A percentile compares a stretch with the other conserved stretches of the same genome.
phyloP scores from a whole-genome alignment of 106 monocot species.

The Dendrobium huoshanense region DNA sequence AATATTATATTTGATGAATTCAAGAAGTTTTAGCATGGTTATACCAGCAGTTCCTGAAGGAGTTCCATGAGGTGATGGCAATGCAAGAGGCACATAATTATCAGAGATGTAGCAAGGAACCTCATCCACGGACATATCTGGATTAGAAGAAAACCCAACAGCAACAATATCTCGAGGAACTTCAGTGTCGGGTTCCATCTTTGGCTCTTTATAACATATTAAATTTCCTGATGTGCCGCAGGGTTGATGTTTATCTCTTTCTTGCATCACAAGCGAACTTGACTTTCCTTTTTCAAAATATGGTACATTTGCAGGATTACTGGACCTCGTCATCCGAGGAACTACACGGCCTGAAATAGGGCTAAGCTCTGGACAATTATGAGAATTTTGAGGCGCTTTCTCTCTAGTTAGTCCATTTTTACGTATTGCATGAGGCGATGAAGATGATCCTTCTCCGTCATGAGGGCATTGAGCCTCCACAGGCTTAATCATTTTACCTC shows the following conservation, averaged over 20 bases:
- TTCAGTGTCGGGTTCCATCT: constrained; percentile 9
- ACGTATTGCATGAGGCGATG: background rate
- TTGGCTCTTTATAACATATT: constrained; percentile 24
- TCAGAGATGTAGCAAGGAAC: background rate
- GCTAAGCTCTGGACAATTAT: background rate
- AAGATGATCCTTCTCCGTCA: background rate
- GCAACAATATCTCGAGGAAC: background rate
- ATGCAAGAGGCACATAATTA: constrained; percentile 23
- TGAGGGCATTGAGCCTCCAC: background rate
- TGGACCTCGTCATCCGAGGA: too few species aligned
- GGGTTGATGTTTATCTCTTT: constrained; percentile 11
- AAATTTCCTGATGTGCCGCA: constrained; percentile 3
- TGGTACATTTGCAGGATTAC: background rate
- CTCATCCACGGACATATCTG: constrained; percentile 2
- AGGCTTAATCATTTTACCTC: constrained; percentile 1
- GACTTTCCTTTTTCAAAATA: background rate
- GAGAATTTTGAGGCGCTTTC: constrained; percentile 6
- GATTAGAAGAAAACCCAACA: constrained; percentile 1
- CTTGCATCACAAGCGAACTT: background rate
- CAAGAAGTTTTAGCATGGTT: background rate
- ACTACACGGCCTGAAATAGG: too few species aligned
- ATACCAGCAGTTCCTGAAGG: constrained; percentile 8
- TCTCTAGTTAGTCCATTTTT: background rate
- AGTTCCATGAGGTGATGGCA: constrained; percentile 12
- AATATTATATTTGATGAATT: background rate